Evolutionary conservation across 148 eudicot species (phyloP).

Genomic region (Euryodendron excelsum): DNA sequence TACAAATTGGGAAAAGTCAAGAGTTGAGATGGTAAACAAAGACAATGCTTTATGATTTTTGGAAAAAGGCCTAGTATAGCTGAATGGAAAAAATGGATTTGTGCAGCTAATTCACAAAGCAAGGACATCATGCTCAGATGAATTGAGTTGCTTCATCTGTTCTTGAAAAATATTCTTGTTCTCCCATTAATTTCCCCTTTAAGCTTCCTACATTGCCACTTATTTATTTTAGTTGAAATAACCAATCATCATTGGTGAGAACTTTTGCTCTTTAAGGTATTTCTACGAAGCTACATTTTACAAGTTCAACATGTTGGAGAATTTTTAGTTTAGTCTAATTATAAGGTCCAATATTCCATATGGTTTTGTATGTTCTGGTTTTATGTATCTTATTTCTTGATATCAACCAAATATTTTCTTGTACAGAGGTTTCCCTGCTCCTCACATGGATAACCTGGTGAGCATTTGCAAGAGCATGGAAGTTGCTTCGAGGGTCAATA

Average conservation of each 20-base stretch:
- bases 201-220: too few relatives aligned
- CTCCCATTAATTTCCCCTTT: not conserved
- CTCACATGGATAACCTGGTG: conserved; percentile 93
- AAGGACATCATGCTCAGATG: not conserved
- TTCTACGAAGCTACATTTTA: not conserved
- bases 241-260: not conserved
- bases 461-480: conserved; percentile 91
- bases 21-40: not conserved
- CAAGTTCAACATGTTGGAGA: not conserved
- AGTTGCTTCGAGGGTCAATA: conserved; percentile 46
- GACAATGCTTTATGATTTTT: not conserved
- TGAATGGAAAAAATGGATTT: not conserved
- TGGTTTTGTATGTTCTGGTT: not conserved
- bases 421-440: conserved; percentile 90
- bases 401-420: conserved; percentile 17
- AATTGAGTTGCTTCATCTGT: not conserved
- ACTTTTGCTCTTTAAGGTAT: not conserved
- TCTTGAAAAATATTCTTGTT: not conserved
- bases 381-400: not conserved
- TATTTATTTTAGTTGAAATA: not conserved
- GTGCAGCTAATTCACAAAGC: not conserved
- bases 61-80: not conserved
- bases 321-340: not conserved
- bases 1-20: not conserved
- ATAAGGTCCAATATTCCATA: not conserved